Base-by-base conservation (phyloP, 768 basidiomycete genomes). In the Mycena vulgaris region DNA sequence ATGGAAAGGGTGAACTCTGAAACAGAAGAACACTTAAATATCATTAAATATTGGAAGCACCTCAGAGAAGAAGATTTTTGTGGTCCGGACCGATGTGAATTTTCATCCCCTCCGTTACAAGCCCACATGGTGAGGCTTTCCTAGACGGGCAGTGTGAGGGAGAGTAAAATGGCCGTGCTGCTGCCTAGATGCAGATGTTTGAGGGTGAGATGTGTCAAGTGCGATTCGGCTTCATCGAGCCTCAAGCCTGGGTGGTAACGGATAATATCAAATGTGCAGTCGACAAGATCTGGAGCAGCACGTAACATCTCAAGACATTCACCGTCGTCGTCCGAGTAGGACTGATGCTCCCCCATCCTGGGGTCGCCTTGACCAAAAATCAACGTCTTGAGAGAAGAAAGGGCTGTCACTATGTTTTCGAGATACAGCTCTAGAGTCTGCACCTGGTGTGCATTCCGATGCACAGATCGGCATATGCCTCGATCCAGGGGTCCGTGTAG, bases 61-160 rank as follows among this genome's bases (percentile, higher is more conserved):
- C n/a, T n/a, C n/a, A n/a, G n/a, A n/a, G n/a, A n/a, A n/a, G n/a
- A n/a, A n/a, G n/a, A n/a, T n/a, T n/a, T n/a, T n/a, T n/a, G n/a
- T n/a, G n/a, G n/a, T n/a, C n/a, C n/a, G n/a, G n/a, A n/a, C n/a
- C n/a, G n/a, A n/a, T n/a, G n/a, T n/a, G n/a, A n/a, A n/a, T n/a
- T n/a, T n/a, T n/a, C n/a, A n/a, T n/a, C n/a, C n/a, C n/a, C n/a
- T n/a, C n/a, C n/a, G n/a, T n/a, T n/a, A n/a, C n/a, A n/a, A n/a
- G n/a, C n/a, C n/a, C n/a, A n/a, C n/a, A 65, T 37, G 5, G 2
- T 2, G 33, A 65, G 63, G 23, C 21, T 21, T 47, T 65, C 53
- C 27, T 56, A 52, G 21, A 31, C 13, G 14, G 63, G 63, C 13
- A 65, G 52, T 7, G 63, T 65, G 25, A 65, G 42, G 28, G 37